Conservation (phyloP, 2,329 filamentous ascomycete genomes). For the Zymoseptoria crescenta region DNA sequence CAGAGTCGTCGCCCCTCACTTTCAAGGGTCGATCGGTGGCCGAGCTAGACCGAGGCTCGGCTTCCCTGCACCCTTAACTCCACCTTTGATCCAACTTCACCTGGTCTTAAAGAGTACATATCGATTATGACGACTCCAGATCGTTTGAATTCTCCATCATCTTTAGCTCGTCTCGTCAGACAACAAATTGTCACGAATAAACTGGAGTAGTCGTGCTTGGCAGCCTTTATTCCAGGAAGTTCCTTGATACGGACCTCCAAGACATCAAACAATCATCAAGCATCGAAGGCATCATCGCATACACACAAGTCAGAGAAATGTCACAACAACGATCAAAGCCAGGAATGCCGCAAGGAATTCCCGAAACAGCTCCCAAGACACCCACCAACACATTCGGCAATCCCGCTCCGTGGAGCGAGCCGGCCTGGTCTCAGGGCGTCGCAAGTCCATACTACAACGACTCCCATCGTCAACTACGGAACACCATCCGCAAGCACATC, state of each 20-base stretch:
- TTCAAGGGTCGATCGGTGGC: too few species aligned
- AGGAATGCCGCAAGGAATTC: background rate
- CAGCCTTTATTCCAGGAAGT: background rate
- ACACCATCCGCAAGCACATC: slow-evolving; percentile 51
- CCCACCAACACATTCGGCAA: slow-evolving; percentile 12
- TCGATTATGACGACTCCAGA: background rate
- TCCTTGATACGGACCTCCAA: background rate
- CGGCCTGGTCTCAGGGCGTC: slow-evolving; percentile 41
- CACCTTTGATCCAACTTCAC: background rate
- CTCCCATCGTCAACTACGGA: slow-evolving; percentile 52
- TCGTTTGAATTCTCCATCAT: background rate
- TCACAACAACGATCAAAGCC: background rate
- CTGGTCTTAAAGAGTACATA: background rate
- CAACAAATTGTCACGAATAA: too few species aligned
- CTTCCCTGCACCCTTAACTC: background rate
- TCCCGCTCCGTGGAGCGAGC: slow-evolving; percentile 38
- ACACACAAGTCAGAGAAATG: background rate
- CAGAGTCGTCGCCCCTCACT: too few species aligned
- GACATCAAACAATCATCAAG: background rate
- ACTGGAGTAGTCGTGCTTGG: background rate
- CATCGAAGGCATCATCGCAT: too few species aligned
- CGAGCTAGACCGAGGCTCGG: too few species aligned
- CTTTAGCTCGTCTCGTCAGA: background rate
- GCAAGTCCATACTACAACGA: slow-evolving; percentile 56
- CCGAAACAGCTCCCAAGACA: background rate